A percentile compares a stretch with the other conserved stretches of the same genome.
These are phyloP conservation scores for Trifolium subterraneum DNA, from an alignment of 306 rosid species.

Conservation along the genomic window DNA sequence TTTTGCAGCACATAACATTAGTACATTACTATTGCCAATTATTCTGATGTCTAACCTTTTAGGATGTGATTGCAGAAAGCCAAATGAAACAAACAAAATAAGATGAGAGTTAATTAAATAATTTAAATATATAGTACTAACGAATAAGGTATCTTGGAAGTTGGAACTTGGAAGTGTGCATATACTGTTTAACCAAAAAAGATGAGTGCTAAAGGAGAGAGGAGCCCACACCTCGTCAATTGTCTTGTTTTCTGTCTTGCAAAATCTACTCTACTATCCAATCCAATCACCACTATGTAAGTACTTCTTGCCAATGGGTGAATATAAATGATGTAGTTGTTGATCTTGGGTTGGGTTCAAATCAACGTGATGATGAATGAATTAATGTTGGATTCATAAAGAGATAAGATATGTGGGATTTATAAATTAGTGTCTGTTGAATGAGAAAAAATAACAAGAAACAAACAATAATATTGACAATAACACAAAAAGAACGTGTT, in stretches of 20 bases:
- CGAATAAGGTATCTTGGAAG: slow-evolving; percentile 8
- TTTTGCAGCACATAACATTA: background rate
- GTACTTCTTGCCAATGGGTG: too few species aligned
- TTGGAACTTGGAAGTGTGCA: background rate
- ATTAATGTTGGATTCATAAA: too few species aligned
- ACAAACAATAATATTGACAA: too few species aligned
- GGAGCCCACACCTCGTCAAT: slow-evolving; percentile 8
- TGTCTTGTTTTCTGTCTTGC: slow-evolving; percentile 8
- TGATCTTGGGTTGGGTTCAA: too few species aligned
- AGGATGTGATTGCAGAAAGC: background rate
- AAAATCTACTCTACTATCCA: background rate
- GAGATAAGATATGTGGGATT: too few species aligned
- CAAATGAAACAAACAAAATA: slow-evolving; percentile 12
- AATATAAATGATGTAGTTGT: too few species aligned
- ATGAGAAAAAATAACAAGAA: too few species aligned
- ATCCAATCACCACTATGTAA: background rate
- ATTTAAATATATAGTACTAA: background rate
- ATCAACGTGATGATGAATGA: too few species aligned
- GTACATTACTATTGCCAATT: background rate
- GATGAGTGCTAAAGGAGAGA: slow-evolving; percentile 4
- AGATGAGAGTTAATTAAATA: background rate
- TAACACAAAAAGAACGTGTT: too few species aligned
- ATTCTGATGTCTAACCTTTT: background rate
- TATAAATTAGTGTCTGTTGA: too few species aligned
- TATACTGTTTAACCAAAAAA: slow-evolving; percentile 1